Evolutionary conservation across 2,329 filamentous ascomycete species (phyloP), one percentile per base, ranked within the genome.

Genomic region (Cladobotryum protrusum): DNA sequence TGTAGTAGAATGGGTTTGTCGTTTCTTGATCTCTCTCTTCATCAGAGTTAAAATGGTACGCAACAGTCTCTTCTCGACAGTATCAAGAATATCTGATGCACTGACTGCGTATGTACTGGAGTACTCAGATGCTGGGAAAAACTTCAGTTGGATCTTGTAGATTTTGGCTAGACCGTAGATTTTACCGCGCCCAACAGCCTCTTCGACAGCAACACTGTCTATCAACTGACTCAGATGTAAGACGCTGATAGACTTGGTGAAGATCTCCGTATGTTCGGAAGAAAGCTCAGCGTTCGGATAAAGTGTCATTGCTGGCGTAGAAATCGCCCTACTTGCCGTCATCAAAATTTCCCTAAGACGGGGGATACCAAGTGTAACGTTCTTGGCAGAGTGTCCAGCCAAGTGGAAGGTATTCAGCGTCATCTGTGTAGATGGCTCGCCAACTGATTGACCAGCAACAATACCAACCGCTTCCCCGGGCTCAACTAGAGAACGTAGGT

Each of bases 341-440:
- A 99, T 99, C 57, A 99, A 81, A 61, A 99, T 96, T 78, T 99
- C 93, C 72, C 93, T 81, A 17, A 99, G 79, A 72, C 93, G 89
- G 52, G 93, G 93, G 64, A 99, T 97, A 88, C 93, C 93, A 17
- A 96, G 81, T 1, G 93, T 99, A 64, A 99, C 95, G 79, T 99
- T 99, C 77, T 96, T 97, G 29, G 93, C 86, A 17, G 93, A 91
- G 75, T 97, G 92, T 63, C 93, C 93, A 68, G 93, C 93, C 81
- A 99, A 88, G 79, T 99, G 93, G 81, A 99, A 99, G 24, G 95
- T 99, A 72, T 99, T 99, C 49, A 99, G 75, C 7, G 95, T 99
- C 95, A 99, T 99, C 68, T 99, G 93, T 11, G 93, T 99, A 2
- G 91, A 96, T 8, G 95, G 93, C 65, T 99, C 95, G 64, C 93